Base-by-base conservation (phyloP, 805 yeast species). In the Metschnikowia lachancei region DNA sequence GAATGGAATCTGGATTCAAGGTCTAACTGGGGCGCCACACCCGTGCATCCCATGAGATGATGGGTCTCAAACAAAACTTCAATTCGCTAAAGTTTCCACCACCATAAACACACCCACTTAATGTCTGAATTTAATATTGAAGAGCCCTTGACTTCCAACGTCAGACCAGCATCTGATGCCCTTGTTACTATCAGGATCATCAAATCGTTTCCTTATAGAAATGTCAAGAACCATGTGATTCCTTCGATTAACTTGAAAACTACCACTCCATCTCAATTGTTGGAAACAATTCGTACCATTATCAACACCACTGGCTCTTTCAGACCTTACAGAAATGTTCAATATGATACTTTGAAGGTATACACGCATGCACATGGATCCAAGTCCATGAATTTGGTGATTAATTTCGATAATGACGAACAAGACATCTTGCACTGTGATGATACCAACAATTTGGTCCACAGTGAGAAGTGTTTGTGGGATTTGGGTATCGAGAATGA, bases 341-440 rank as follows among this genome's bases (percentile, higher is more conserved):
- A 67, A 0, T 86, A 81, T 52, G 87, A 92, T 60, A 74, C 91
- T 0, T 63, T 92, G 46, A 94, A 94, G 65, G 76, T 94, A 6
- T 94, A 94, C 67, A 86, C 96, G 24, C 90, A 89, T 61, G 98
- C 99, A 0, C 98, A 92, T 64, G 94, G 95, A 11, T 79, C 96
- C 26, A 94, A 94, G 67, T 87, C 97, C 2, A 85, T 90, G 81
- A 90, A 94, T 61, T 74, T 94, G 54, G 94, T 90, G 39, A 86
- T 94, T 52, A 94, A 94, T 63, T 78, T 94, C 63, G 96, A 88
- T 22, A 83, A 91, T 58, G 76, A 72, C 52, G 86, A 83, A 5
- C 84, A 82, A 46, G 86, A 95, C 90, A 70, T 87, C 13, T 53
- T 72, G 41, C 56, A 50, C 28, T 57, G 66, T 36, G 61, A 58